Percentiles rank a stretch among this genome's conserved stretches.
phyloP scores from a whole-genome alignment of 1,139 yeast genomes.

The Dujonia santamariae region DNA sequence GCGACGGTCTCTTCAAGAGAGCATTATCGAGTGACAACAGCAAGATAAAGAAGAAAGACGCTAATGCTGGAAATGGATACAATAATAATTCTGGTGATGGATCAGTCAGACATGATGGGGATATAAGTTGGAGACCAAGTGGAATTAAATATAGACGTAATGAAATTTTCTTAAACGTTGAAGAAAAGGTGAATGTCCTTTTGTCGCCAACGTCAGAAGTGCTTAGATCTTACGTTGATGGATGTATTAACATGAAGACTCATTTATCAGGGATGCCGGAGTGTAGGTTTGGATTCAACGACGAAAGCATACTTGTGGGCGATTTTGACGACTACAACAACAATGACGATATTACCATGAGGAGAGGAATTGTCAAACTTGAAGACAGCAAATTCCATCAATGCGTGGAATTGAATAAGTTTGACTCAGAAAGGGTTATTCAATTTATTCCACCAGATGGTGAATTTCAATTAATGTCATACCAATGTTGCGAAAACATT shows the following conservation, averaged over 20 bases:
- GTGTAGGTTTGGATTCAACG: constrained; percentile 63
- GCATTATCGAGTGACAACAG: constrained; percentile 6
- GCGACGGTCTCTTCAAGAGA: constrained; percentile 22
- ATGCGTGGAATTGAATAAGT: constrained; percentile 70
- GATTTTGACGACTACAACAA: neutral
- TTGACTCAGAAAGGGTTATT: constrained; percentile 64
- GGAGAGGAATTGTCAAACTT: constrained; percentile 43
- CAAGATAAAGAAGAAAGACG: constrained; percentile 4
- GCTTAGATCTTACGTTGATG: constrained; percentile 72
- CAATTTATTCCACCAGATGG: constrained; percentile 92
- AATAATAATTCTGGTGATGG: constrained; percentile 4
- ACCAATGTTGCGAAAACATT: constrained; percentile 53
- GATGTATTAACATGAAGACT: constrained; percentile 68
- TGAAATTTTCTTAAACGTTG: constrained; percentile 74
- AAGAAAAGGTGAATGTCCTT: constrained; percentile 70
- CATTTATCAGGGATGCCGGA: constrained; percentile 75
- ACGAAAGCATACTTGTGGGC: constrained; percentile 25
- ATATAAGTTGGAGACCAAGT: constrained; percentile 66
- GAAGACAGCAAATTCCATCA: constrained; percentile 89
- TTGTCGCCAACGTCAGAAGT: constrained; percentile 60
- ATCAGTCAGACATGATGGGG: constrained; percentile 5
- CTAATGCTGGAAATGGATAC: neutral
- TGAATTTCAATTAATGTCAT: constrained; percentile 81
- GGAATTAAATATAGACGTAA: constrained; percentile 80
- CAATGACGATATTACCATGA: constrained; percentile 5